Percentiles rank a stretch among this genome's conserved stretches.
Evolutionary conservation across 441 rosid genomes (phyloP).

Genomic region (Melastoma candidum): DNA sequence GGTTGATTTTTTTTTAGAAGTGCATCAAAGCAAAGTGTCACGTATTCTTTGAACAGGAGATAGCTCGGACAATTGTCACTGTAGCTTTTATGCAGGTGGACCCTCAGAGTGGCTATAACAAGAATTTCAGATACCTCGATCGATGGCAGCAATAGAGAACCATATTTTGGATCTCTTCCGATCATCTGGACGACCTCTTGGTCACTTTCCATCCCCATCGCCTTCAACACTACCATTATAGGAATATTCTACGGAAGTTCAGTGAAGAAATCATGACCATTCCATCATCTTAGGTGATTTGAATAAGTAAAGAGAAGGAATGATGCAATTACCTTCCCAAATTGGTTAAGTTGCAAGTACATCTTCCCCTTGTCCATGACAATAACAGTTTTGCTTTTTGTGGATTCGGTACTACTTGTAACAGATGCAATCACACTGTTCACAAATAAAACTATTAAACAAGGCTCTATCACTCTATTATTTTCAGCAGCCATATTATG

Average conservation of each 20-base stretch:
- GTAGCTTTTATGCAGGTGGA: too few relatives aligned
- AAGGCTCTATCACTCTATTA: conserved; percentile 3
- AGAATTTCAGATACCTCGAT: conserved; percentile 46
- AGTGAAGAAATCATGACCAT: conserved; percentile 2
- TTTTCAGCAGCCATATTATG: too few relatives aligned
- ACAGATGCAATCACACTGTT: conserved; percentile 85
- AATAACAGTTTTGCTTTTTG: conserved; percentile 86
- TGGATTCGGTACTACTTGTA: conserved; percentile 79
- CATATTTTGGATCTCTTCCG: conserved; percentile 90
- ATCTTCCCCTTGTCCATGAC: conserved; percentile 85
- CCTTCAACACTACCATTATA: conserved; percentile 79
- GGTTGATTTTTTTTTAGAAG: too few relatives aligned
- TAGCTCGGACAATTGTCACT: too few relatives aligned
- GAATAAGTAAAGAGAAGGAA: background rate
- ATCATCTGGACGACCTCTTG: conserved; percentile 95
- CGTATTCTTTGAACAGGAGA: too few relatives aligned
- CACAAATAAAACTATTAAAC: conserved; percentile 9
- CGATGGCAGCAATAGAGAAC: conserved; percentile 71
- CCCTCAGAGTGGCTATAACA: too few relatives aligned
- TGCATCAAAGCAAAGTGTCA: too few relatives aligned
- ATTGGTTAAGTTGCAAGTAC: conserved; percentile 73
- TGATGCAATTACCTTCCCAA: conserved; percentile 45
- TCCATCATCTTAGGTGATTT: background rate
- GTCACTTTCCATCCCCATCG: conserved; percentile 97
- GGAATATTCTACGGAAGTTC: conserved; percentile 45